A percentile compares a stretch with the other conserved stretches of the same genome.
These are phyloP conservation scores for Pythium sukuiense DNA, from an alignment of 352 stramenopile species.

Conservation along the genomic window DNA sequence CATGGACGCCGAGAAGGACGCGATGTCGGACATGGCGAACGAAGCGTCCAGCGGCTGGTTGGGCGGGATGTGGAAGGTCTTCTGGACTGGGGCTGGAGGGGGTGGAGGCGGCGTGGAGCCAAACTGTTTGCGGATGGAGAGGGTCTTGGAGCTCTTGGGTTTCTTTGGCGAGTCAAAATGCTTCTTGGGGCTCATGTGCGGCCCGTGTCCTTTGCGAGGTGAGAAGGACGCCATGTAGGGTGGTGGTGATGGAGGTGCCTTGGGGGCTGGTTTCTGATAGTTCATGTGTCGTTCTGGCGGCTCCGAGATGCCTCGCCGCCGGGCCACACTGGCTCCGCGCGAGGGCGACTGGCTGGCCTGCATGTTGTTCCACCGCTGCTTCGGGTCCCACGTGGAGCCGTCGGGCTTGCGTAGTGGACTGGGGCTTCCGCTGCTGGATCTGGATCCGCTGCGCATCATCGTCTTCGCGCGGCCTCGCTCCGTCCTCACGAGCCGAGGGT, in stretches of 20 bases:
- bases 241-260: slow-evolving; percentile 13
- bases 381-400: slow-evolving; percentile 8
- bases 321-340: background rate
- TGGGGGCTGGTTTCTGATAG: slow-evolving; percentile 2
- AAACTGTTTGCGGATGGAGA: slow-evolving; percentile 26
- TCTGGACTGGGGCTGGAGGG: background rate
- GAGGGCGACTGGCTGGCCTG: slow-evolving; percentile 5
- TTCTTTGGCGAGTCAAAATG: slow-evolving; percentile 11
- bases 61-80: slow-evolving; percentile 14
- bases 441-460: background rate
- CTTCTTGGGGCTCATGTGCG: slow-evolving; percentile 20
- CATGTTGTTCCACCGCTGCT: slow-evolving; percentile 15
- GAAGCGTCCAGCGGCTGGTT: slow-evolving; percentile 20
- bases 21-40: slow-evolving; percentile 20
- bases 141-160: slow-evolving; percentile 9
- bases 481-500: slow-evolving; percentile 10
- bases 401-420: slow-evolving; percentile 4
- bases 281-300: slow-evolving; percentile 19
- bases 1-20: slow-evolving; percentile 22
- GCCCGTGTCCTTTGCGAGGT: slow-evolving; percentile 9
- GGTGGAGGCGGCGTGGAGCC: slow-evolving; percentile 13
- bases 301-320: slow-evolving; percentile 18
- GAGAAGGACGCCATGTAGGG: slow-evolving; percentile 15
- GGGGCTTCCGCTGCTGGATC: slow-evolving; percentile 2
- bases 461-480: slow-evolving; percentile 21